Evolutionary conservation across 1,284 basidiomycete species (phyloP).

Genomic region (Puccinia horiana): DNA sequence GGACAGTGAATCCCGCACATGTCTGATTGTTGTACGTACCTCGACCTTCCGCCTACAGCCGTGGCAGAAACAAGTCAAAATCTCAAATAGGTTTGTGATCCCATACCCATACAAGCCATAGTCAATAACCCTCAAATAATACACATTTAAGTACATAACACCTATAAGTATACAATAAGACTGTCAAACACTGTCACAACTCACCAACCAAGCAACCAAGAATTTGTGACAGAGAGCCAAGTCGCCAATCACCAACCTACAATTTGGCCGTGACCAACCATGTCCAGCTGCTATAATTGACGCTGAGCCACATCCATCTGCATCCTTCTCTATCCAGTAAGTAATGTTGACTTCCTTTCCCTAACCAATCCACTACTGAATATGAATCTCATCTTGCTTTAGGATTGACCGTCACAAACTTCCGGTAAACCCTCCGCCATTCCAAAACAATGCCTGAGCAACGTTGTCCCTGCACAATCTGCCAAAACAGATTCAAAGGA

Average conservation of each 20-base stretch:
- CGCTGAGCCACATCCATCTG: background rate
- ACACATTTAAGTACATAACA: background rate
- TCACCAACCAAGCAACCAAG: background rate
- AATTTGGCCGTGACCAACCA: too few species aligned
- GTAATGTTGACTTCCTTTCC: background rate
- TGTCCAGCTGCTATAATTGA: background rate
- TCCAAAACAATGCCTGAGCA: background rate
- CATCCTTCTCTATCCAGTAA: background rate
- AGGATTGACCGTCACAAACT: background rate
- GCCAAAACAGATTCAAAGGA: conserved; percentile 7
- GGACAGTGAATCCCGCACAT: too few species aligned
- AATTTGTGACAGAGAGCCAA: background rate
- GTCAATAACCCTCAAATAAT: too few species aligned
- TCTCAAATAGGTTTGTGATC: background rate
- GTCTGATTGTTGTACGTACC: too few species aligned
- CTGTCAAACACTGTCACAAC: background rate
- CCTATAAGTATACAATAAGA: background rate
- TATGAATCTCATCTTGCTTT: background rate
- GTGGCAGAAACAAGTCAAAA: background rate
- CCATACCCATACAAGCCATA: background rate
- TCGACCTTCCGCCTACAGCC: background rate
- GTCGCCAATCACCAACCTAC: too few species aligned
- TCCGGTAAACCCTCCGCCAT: background rate
- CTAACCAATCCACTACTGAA: conserved; percentile 1
- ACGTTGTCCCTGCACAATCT: conserved; percentile 12